A percentile compares a stretch with the other conserved stretches of the same genome.
These are phyloP conservation scores for Suhomyces vadensis DNA, from an alignment of 805 yeast species.

Conservation along the genomic window DNA sequence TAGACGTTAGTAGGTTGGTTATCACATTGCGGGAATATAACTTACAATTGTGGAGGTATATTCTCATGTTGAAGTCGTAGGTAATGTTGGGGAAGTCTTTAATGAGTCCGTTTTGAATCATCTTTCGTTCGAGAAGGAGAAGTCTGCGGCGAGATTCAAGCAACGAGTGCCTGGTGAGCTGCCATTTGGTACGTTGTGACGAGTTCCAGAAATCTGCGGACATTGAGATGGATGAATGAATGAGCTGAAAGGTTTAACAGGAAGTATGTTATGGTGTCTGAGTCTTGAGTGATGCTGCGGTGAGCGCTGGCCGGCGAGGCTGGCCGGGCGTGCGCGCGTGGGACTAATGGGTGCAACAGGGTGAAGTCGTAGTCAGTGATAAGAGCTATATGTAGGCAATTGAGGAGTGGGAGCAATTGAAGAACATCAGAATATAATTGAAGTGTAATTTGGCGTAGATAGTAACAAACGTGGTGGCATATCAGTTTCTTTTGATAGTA, in stretches of 20 bases:
- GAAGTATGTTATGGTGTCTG: not conserved
- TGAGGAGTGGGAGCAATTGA: too few species aligned
- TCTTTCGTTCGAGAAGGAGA: conserved; percentile 40
- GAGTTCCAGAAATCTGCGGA: conserved; percentile 89
- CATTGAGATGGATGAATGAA: conserved; percentile 47
- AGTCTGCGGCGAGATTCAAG: conserved; percentile 45
- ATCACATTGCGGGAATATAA: not conserved
- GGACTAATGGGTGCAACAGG: too few species aligned
- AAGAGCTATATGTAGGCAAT: too few species aligned
- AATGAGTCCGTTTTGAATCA: conserved; percentile 45
- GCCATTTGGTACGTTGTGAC: conserved; percentile 82
- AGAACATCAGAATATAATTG: too few species aligned
- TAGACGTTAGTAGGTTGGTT: conserved; percentile 11
- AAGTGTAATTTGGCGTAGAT: too few species aligned
- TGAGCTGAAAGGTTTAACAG: too few species aligned
- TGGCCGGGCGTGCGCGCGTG: too few species aligned
- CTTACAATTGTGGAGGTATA: conserved; percentile 66
- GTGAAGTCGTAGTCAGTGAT: too few species aligned
- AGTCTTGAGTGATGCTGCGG: too few species aligned
- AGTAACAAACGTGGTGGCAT: too few species aligned
- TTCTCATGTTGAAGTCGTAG: conserved; percentile 64
- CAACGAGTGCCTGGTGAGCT: conserved; percentile 64
- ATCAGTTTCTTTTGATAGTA: too few species aligned
- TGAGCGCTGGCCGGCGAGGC: too few species aligned
- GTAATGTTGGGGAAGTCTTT: conserved; percentile 46